phyloP scores from a whole-genome alignment of 164 flowering plant genomes.

The Saururus chinensis region DNA sequence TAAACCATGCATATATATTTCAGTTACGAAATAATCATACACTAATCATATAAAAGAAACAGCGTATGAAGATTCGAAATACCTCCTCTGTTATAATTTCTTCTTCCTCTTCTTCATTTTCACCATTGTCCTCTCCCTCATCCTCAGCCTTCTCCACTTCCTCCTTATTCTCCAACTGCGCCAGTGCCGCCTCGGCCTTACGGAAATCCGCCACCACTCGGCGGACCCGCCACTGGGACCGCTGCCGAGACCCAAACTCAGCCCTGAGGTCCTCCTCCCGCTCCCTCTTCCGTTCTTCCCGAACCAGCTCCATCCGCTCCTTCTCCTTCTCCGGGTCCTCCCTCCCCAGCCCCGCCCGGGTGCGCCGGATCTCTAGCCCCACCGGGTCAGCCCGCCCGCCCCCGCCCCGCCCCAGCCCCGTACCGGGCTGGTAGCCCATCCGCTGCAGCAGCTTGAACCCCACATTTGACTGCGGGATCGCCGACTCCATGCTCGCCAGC shows the following conservation, averaged over 20 bases:
- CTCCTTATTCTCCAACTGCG: slow-evolving; percentile 73
- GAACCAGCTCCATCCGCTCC: slow-evolving; percentile 41
- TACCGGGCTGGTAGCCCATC: slow-evolving; percentile 91
- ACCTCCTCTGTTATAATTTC: slow-evolving; percentile 14
- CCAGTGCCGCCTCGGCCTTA: slow-evolving; percentile 71
- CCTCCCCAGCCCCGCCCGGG: slow-evolving; percentile 77
- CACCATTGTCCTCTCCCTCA: slow-evolving; percentile 31
- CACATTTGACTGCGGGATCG: slow-evolving; percentile 75
- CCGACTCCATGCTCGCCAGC: slow-evolving; percentile 43
- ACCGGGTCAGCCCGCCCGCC: slow-evolving; percentile 65
- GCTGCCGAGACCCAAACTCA: slow-evolving; percentile 69
- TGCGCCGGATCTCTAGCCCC: slow-evolving; percentile 62
- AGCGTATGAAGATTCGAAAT: neutral
- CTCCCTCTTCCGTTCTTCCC: slow-evolving; percentile 28
- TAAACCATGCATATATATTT: too few relatives aligned
- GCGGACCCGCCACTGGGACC: slow-evolving; percentile 52
- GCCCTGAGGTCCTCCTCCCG: slow-evolving; percentile 46
- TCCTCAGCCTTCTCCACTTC: slow-evolving; percentile 34
- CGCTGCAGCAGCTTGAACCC: slow-evolving; percentile 82
- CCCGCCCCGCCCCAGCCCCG: slow-evolving; percentile 63
- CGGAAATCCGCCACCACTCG: slow-evolving; percentile 44
- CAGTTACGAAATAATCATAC: too few relatives aligned
- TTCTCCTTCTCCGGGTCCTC: slow-evolving; percentile 69
- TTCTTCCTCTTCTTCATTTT: slow-evolving; percentile 53
- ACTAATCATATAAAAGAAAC: slow-evolving; percentile 2